Evolutionary conservation across 2,329 filamentous ascomycete genomes (phyloP).

Genomic region (Cadophora gregata): DNA sequence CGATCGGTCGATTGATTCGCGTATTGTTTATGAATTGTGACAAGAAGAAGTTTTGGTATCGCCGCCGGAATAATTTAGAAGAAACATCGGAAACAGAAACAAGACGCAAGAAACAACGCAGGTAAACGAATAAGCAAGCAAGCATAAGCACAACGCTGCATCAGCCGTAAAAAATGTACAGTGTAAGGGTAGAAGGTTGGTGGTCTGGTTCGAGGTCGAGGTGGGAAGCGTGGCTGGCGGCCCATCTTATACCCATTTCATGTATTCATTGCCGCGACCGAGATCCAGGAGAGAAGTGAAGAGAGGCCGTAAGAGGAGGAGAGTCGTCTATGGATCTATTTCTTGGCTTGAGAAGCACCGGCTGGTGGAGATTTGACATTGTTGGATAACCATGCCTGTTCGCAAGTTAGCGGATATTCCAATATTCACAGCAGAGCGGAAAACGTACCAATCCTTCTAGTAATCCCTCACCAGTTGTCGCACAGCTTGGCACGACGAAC

Average conservation of each 20-base stretch:
- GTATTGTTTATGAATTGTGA: not conserved
- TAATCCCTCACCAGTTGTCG: conserved; percentile 80
- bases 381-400: conserved; percentile 76
- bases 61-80: conserved; percentile 28
- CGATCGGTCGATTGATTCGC: not conserved
- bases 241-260: not conserved
- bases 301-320: not conserved
- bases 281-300: conserved; percentile 12
- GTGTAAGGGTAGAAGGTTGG: not conserved
- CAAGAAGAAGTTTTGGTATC: conserved; percentile 39
- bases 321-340: conserved; percentile 30
- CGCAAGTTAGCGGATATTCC: conserved; percentile 13
- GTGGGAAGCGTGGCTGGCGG: not conserved
- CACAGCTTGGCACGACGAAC: conserved; percentile 85
- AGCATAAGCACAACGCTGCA: conserved; percentile 25
- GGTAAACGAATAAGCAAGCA: not conserved
- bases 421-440: conserved; percentile 25
- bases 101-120: conserved; percentile 3
- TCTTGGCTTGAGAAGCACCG: conserved; percentile 32
- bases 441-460: conserved; percentile 73
- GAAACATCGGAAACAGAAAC: not conserved
- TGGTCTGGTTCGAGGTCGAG: not conserved
- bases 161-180: conserved; percentile 18
- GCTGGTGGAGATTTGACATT: conserved; percentile 73
- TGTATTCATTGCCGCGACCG: conserved; percentile 14